Percentiles rank a stretch among this genome's conserved stretches.
These are phyloP conservation scores for Marchantia polymorpha DNA, from an alignment of 225 moss, liverwort and hornwort species.

Conservation along the genomic window DNA sequence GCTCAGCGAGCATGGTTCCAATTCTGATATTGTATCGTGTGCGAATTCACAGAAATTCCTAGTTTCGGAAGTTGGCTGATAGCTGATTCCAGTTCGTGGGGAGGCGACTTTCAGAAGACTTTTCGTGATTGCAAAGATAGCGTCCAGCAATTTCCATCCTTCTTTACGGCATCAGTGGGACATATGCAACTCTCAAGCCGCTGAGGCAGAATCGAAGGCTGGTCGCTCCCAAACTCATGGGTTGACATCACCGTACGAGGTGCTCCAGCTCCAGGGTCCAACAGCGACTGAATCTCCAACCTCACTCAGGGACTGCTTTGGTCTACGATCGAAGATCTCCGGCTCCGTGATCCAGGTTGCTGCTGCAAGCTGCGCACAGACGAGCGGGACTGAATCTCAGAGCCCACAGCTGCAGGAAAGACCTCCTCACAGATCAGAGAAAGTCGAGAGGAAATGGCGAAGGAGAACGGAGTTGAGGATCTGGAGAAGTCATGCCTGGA, in stretches of 20 bases:
- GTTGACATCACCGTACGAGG: background rate
- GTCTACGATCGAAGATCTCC: background rate
- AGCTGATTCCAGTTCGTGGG: background rate
- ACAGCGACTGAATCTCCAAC: background rate
- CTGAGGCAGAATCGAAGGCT: background rate
- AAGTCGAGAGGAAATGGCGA: background rate
- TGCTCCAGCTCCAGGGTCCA: background rate
- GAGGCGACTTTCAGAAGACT: background rate
- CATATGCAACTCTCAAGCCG: background rate
- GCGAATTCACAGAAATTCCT: background rate
- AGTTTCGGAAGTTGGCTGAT: background rate
- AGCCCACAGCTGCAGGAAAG: background rate
- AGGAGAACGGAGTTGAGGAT: background rate
- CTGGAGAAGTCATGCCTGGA: background rate
- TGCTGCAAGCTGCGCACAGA: background rate
- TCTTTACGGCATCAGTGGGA: background rate
- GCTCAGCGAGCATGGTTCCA: background rate
- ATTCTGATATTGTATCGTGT: background rate
- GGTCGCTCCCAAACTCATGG: background rate
- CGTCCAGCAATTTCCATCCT: slow-evolving; percentile 2
- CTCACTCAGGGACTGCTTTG: background rate
- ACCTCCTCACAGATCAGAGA: background rate
- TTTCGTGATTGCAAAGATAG: background rate
- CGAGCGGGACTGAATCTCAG: background rate
- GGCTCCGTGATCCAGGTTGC: background rate